Base-by-base conservation (phyloP, 345 rosid genomes). In the Noccaea caerulescens region DNA sequence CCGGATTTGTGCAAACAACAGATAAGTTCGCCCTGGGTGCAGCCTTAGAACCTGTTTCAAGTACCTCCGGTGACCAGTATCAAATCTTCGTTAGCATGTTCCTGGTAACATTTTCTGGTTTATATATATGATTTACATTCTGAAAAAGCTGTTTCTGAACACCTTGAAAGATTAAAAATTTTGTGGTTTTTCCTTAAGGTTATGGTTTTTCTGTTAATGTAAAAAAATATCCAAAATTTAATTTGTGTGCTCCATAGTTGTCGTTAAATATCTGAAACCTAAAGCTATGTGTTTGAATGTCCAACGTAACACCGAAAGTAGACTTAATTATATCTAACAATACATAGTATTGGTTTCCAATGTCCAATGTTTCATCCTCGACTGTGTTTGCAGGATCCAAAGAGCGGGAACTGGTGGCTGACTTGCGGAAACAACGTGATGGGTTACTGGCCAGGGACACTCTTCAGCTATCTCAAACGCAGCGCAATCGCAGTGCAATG, bases 1-100 rank as follows among this genome's bases (percentile, higher is more conserved):
- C 81, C 0, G 87, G 85, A 5, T 87, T 87, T 41, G 81, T 85
- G 30, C 92, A 84, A 64, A 85, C 84, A 8, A 56, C 57, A 39
- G 1, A 9, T 0, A 10, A 58, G 0, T 0, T 75, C 0, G 78
- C 79, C 3, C 41, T 84, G 2, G 90, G 88, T 6, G 73, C 62
- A 63, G 12, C 71, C 36, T 0, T 87, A 18, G n/a, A 25, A 4
- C 70, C 76, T 0, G 1, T 42, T 1, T 84, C 71, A 3, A 45
- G 4, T 45, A 1, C 68, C 38, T 7, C 2, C 0, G 0, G 2
- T 16, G 44, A 4, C 0, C 90, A 88, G 56, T 77, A 72, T 71
- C 0, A 44, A 3, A 10, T 82, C 5, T 3, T 34, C 1, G 3
- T 73, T 18, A 66, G 54, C 68, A 62, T 82, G 5, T 42, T 16